Percentiles rank a stretch among this genome's conserved stretches.
phyloP scores from a whole-genome alignment of 805 yeast species.

The Starmerella apis region DNA sequence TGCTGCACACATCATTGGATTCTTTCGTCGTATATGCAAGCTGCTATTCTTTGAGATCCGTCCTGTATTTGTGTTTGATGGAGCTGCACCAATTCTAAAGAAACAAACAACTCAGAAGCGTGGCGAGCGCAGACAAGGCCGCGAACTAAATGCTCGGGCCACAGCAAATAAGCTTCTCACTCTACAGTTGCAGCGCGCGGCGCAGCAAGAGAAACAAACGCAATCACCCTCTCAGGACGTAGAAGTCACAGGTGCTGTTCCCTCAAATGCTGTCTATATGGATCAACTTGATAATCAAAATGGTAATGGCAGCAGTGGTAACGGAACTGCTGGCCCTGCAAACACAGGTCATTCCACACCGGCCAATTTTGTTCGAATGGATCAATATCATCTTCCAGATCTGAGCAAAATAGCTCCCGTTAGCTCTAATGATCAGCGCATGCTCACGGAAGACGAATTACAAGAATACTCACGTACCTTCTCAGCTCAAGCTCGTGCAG shows the following conservation, averaged over 20 bases:
- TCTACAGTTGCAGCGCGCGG: constrained; percentile 53
- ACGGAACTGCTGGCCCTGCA: constrained; percentile 29
- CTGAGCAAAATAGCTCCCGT: constrained; percentile 37
- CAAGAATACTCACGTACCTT: constrained; percentile 48
- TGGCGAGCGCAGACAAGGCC: constrained; percentile 61
- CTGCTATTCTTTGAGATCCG: constrained; percentile 69
- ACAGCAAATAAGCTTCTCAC: constrained; percentile 78
- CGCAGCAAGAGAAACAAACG: background rate
- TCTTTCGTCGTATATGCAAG: constrained; percentile 86
- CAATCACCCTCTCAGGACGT: background rate
- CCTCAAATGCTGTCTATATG: background rate
- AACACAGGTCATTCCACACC: background rate
- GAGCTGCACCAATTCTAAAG: constrained; percentile 56
- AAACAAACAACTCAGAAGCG: constrained; percentile 65
- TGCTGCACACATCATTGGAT: constrained; percentile 88
- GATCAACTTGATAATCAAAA: background rate
- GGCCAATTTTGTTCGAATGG: constrained; percentile 42
- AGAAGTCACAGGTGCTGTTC: background rate
- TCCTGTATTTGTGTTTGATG: constrained; percentile 75
- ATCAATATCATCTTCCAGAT: constrained; percentile 79
- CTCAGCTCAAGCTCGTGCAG: constrained; percentile 43
- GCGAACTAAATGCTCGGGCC: constrained; percentile 53
- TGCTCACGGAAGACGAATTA: constrained; percentile 64
- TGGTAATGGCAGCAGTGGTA: background rate
- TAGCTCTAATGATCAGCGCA: constrained; percentile 53